phyloP scores from a whole-genome alignment of 2,329 filamentous ascomycete species.

The Aspergillus fijiensis region DNA sequence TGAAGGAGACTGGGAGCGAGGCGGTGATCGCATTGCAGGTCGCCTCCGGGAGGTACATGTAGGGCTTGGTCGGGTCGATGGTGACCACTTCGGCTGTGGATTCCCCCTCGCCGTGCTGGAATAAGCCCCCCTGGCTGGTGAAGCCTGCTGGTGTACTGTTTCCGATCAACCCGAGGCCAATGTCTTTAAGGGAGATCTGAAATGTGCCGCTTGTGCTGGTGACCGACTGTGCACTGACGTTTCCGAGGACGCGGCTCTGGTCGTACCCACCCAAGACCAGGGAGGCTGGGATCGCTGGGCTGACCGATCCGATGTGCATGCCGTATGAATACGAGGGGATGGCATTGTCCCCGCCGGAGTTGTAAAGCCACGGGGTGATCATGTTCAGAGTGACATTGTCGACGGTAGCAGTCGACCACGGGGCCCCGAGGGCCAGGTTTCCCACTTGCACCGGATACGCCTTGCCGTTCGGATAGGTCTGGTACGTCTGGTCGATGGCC shows the following conservation, averaged over 20 bases:
- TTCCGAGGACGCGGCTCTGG: slow-evolving; percentile 39
- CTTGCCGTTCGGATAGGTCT: slow-evolving; percentile 23
- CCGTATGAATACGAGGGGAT: slow-evolving; percentile 44
- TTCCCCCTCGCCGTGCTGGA: slow-evolving; percentile 29
- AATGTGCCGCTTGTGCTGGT: slow-evolving; percentile 12
- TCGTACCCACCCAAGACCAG: slow-evolving; percentile 46
- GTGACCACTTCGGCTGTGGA: slow-evolving; percentile 28
- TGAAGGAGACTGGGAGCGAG: slow-evolving; percentile 40
- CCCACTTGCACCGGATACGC: slow-evolving; percentile 21
- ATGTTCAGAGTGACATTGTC: slow-evolving; percentile 11
- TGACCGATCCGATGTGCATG: slow-evolving; percentile 45
- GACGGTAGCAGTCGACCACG: slow-evolving; percentile 7
- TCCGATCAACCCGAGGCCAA: slow-evolving; percentile 42
- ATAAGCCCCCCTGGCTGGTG: slow-evolving; percentile 25
- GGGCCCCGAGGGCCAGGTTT: slow-evolving; percentile 19
- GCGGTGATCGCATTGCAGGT: slow-evolving; percentile 44
- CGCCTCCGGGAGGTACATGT: slow-evolving; percentile 42
- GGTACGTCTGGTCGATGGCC: slow-evolving; percentile 20
- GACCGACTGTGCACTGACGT: slow-evolving; percentile 18
- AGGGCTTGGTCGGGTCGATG: slow-evolving; percentile 38
- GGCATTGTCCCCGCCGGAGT: slow-evolving; percentile 9
- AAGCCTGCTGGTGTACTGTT: slow-evolving; percentile 44
- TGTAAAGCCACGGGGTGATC: slow-evolving; percentile 16
- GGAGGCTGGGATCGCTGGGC: slow-evolving; percentile 35
- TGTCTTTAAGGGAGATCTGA: slow-evolving; percentile 36